Evolutionary conservation across 163 green algal genomes (phyloP), one percentile per base, ranked within the genome.

Genomic region (Scenedesmus sp.): DNA sequence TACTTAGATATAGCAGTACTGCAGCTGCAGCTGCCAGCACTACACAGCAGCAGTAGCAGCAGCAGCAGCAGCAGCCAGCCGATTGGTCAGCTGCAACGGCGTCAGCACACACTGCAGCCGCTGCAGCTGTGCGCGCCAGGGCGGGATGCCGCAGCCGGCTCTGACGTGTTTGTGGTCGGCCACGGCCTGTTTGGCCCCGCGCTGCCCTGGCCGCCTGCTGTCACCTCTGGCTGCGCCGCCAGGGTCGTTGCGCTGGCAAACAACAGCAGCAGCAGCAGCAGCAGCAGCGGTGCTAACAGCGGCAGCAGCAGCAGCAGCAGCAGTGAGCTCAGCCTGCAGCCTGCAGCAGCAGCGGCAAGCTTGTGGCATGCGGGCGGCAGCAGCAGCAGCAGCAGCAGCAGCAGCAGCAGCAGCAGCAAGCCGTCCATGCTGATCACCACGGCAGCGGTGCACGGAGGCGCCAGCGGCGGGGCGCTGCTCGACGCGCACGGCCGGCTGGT

Each of bases 381-480:
- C 59, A 87, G 53, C 53, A 51, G 85, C 72, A 56, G 70, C 68
- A 73, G 46, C n/a, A 53, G 2, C 33, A 3, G 9, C 59, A 43
- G 49, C 78, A 61, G 72, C 59, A 86, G 51, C 51, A 51, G 85
- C 72, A 56, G 70, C 68, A 73, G 85, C 70, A 81, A 49, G 42
- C 88, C 96, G 24, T 92, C 93, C 33, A 96, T 98, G 94, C 79
- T 97, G 68, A 83, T 97, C 18, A 97, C 93, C 30, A 97, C 92
- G 9, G 95, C 96, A 22, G 90, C 94, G 22, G 96, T 97, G 49
- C 94, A 97, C 90, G 89, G 83, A 44, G 97, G 97, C 33, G 95
- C 95, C 44, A 97, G 95, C 90, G 97, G 97, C 1, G 97, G 95
- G 24, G 95, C 95, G 10, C 83, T 98, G 24, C 56, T 94, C 93